Base-by-base conservation (phyloP, 2,329 filamentous ascomycete genomes). In the Exutisphaerella laricina region DNA sequence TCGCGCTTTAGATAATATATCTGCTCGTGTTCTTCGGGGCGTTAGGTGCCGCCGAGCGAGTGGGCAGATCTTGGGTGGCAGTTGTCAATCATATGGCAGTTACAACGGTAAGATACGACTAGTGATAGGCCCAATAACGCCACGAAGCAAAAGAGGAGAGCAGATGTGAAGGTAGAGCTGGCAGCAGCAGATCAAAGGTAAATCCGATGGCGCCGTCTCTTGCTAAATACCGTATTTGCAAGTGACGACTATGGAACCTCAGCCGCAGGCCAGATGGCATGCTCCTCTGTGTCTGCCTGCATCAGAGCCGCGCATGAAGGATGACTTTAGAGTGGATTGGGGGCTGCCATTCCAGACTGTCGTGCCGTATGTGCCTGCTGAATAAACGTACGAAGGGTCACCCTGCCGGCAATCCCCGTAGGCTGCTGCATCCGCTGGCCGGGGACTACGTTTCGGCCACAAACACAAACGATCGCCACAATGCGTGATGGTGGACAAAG, bases 131-230 rank as follows among this genome's bases (percentile, higher is more conserved):
- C 9, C 18, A 5, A 14, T 4, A 20, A 31, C 38, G 38, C 16
- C 28, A 40, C 38, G 36, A 4, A 14, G 13, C 5, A 21, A 25
- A 32, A 9, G 38, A 32, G 28, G 29, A 40, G 26, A 40, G 38
- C 26, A 21, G 20, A 6, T 3, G 7, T 25, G 35, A n/a, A 40
- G 10, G 9, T 23, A 25, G 12, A 31, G 26, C 28, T 32, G 38
- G 17, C 38, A 32, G 23, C 13, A 26, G 16, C n/a, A 39, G 23
- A 21, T 18, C 30, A 18, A 16, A 12, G 26, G 35, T 14, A 28
- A 38, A 38, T 38, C 35, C 20, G 35, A n/a, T n/a, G 35, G 35
- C 35, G 37, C 37, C 37, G 37, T 39, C 31, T 9, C n/a, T 23
- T 21, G 31, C 28, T 32, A 40, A 40, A 22, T 29, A 32, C 38